Base-by-base conservation (phyloP, 257 asterid genomes). In the Solanum ossicruentum region DNA sequence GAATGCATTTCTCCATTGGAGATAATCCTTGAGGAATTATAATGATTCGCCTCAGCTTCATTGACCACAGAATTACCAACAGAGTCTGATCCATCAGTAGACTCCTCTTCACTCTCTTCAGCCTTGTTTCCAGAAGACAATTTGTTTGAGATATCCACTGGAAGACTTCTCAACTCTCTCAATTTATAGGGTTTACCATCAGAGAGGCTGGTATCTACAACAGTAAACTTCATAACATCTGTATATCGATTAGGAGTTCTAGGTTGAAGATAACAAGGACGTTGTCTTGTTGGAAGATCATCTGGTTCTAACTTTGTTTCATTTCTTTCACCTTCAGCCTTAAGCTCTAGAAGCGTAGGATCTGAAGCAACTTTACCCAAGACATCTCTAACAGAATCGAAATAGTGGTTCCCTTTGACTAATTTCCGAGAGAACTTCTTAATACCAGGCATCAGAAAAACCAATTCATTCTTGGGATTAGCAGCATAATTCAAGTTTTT, bases 381-480 rank as follows among this genome's bases (percentile, higher is more conserved):
- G 49, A 94, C 95, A 75, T 94, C 97, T 36, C 89, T 89, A 55
- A 92, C 87, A 18, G 95, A 94, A 79, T 93, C 98, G n/a, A 93
- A 94, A 87, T 91, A 94, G 75, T 93, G 92, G 81, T 71, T 75
- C 4, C 98, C 98, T 86, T 90, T 93, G 20, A 87, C 87, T 69
- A 92, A 84, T 85, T 85, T 93, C 87, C 93, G 88, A 2, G 98
- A 93, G 65, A 94, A 92, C 83, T 89, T 92, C 85, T 89, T 86
- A 3, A 94, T 86, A 26, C 93, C 97, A 0, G 98, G 98, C 84
- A 88, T 71, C 45, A 94, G 91, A 86, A 93, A 94, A 87, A 94
- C 97, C 88, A 93, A 84, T 6, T 86, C 81, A 82, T 87, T 88
- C 67, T 88, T 92, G 2, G 90, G 85, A 80, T 86, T 88, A 73